A percentile compares a stretch with the other conserved stretches of the same genome.
Conservation (phyloP, 495 filamentous ascomycete genomes). For the Astrothelium subdiscretum region DNA sequence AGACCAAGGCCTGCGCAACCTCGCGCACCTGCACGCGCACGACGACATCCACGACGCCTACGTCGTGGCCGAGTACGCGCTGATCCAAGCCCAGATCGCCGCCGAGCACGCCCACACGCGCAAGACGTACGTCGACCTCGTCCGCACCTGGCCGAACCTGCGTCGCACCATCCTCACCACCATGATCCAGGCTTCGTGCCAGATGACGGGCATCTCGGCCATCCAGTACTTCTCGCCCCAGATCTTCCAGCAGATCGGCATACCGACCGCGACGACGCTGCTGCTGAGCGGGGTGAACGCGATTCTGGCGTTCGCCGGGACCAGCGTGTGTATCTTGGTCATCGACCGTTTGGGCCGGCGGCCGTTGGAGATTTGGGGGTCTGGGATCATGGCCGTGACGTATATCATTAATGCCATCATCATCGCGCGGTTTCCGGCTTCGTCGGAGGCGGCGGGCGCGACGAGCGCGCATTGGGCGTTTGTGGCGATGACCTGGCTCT, state of each 20-base stretch:
- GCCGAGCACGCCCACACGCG: constrained; percentile 15
- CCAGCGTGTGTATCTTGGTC: constrained; percentile 9
- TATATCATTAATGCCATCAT: constrained; percentile 18
- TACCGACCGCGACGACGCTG: constrained; percentile 37
- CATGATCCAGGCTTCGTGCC: constrained; percentile 26
- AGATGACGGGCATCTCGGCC: constrained; percentile 24
- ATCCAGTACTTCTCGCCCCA: constrained; percentile 53
- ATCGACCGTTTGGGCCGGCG: constrained; percentile 17
- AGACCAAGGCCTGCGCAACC: constrained; percentile 21
- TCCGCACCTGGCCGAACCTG: constrained; percentile 15
- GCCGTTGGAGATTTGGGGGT: constrained; percentile 15
- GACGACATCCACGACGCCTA: constrained; percentile 22
- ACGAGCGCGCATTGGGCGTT: constrained; percentile 21
- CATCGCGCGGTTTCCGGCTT: constrained; percentile 16
- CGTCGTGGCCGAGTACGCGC: constrained; percentile 24
- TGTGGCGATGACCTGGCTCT: constrained; percentile 19
- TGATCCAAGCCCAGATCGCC: constrained; percentile 17
- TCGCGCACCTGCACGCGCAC: constrained; percentile 25
- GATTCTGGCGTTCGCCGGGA: constrained; percentile 16
- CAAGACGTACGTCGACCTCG: constrained; percentile 18
- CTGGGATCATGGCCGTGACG: constrained; percentile 10
- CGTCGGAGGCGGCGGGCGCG: constrained; percentile 1
- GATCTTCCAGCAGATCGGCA: constrained; percentile 55
- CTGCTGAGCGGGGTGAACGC: constrained; percentile 32
- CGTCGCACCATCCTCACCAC: constrained; percentile 22